Base-by-base conservation (phyloP, 1,284 basidiomycete genomes). In the Fomes fomentarius region DNA sequence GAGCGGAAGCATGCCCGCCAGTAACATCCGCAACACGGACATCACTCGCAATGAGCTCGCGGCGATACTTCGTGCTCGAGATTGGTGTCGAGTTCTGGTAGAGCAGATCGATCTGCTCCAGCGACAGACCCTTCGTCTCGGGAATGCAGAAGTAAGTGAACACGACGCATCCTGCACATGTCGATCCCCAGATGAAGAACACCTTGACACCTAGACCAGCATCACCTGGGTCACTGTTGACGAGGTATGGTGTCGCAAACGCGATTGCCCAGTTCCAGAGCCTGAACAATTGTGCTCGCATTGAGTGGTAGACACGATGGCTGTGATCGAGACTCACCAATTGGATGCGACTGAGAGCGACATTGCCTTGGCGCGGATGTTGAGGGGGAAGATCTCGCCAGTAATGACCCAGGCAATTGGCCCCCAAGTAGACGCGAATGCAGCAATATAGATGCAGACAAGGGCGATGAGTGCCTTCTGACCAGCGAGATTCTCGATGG, bases 121-220 rank as follows among this genome's bases (percentile, higher is more conserved):
- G 80, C 11, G 84, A 85, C 14, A 89, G 75, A 7, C 85, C 86
- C 71, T 87, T 87, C 50, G 84, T 87, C 77, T 91, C 89, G 51
- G 87, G 87, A 48, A 94, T 74, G 71, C 83, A 83, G 80, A 93
- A 85, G 78, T 86, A 91, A 15, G 88, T 83, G 78, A 92, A 93
- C 64, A 92, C 56, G 70, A 87, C 71, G 70, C 84, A 87, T 66
- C 81, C 79, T 52, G 78, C 69, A 70, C 88, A 91, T 19, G 84
- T 86, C 49, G 84, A 77, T 52, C 91, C 91, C 93, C 93, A 94
- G 70, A 96, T 79, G 79, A 93, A 96, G 85, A 95, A 96, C 65
- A 96, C 93, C 72, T 91, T 93, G 49, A 83, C 79, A 44, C 83
- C 77, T 33, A 74, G 68, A 50, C 58, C 54, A 8, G 70, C 68